Evolutionary conservation across 306 rosid genomes (phyloP).

Genomic region (Sophora flavescens): DNA sequence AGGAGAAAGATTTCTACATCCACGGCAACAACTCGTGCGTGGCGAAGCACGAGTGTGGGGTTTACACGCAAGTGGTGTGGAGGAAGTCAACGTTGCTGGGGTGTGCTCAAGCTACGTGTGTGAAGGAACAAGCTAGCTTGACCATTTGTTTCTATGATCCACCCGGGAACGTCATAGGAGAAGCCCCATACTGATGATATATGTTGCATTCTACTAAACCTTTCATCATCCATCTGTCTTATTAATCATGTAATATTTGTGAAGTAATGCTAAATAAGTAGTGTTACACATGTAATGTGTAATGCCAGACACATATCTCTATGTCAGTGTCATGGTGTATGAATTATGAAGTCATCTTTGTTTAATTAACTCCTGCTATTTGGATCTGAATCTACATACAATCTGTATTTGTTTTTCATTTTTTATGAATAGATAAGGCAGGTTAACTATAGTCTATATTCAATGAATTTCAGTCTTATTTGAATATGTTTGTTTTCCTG

Average conservation of each 20-base stretch:
- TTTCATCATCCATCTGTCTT: not conserved
- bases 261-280: conserved; percentile 8
- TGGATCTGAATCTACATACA: not conserved
- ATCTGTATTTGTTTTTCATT: not conserved
- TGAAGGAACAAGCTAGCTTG: conserved; percentile 58
- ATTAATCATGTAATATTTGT: not conserved
- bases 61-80: conserved; percentile 92
- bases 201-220: no score
- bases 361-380: no score
- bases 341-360: conserved; percentile 1
- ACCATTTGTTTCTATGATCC: conserved; percentile 82
- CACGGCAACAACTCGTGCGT: conserved; percentile 66
- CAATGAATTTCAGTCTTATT: not conserved
- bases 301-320: not conserved
- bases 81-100: conserved; percentile 67
- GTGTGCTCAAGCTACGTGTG: conserved; percentile 71
- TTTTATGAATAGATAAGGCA: not conserved
- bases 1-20: conserved; percentile 71
- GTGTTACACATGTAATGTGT: conserved; percentile 11
- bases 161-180: conserved; percentile 78
- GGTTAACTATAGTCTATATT: not conserved
- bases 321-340: conserved; percentile 18
- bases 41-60: conserved; percentile 67
- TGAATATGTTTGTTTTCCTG: not conserved
- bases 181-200: conserved; percentile 64